phyloP scores from a whole-genome alignment of 495 filamentous ascomycete genomes.

The Podospora appendiculata region DNA sequence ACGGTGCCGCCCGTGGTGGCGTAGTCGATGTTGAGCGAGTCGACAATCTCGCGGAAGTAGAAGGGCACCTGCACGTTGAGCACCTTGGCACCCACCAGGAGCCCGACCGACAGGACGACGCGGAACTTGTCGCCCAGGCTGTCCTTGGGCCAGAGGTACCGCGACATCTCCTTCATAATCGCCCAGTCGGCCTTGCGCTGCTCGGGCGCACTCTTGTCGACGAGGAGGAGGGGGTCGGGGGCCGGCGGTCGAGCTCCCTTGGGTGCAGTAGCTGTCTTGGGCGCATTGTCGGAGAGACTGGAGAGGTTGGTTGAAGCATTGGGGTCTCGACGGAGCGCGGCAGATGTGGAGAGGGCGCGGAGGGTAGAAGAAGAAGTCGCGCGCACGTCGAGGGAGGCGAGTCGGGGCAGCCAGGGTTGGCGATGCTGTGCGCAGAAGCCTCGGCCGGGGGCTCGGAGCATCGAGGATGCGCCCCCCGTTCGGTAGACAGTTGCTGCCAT shows the following conservation, averaged over 20 bases:
- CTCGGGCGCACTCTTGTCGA: slow-evolving; percentile 61
- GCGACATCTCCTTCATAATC: slow-evolving; percentile 95
- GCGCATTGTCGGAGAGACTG: neutral
- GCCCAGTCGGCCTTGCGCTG: slow-evolving; percentile 97
- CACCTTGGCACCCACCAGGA: slow-evolving; percentile 87
- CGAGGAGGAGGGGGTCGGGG: slow-evolving; percentile 20
- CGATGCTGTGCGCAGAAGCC: neutral
- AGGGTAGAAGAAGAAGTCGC: slow-evolving; percentile 1
- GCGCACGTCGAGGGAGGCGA: neutral
- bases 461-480: neutral
- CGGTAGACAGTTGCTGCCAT: slow-evolving; percentile 14
- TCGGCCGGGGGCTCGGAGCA: slow-evolving; percentile 6
- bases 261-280: neutral
- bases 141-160: slow-evolving; percentile 95
- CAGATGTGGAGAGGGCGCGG: slow-evolving; percentile 17
- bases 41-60: slow-evolving; percentile 96
- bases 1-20: slow-evolving; percentile 74
- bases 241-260: slow-evolving; percentile 1
- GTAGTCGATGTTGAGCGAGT: slow-evolving; percentile 95
- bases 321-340: slow-evolving; percentile 2
- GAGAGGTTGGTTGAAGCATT: neutral
- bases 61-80: slow-evolving; percentile 97
- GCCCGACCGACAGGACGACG: slow-evolving; percentile 68
- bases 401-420: neutral
- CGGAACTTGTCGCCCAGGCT: slow-evolving; percentile 74